Conservation (phyloP, 108 stramenopile genomes). For the Conticribra guillardii region DNA sequence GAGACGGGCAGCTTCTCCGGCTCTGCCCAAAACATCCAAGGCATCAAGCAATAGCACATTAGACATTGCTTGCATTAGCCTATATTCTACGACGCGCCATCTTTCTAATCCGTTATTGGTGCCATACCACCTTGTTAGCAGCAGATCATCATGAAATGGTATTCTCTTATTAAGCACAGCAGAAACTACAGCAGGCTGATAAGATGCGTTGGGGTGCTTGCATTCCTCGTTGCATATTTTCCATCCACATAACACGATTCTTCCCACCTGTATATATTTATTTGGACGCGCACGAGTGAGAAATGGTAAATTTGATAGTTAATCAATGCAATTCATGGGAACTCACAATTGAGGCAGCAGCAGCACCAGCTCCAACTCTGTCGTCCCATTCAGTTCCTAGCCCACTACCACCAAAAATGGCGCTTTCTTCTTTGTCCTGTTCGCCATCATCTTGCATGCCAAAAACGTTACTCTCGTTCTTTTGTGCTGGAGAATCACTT, state of each 20-base stretch:
- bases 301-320: too few relatives aligned
- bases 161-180: slow-evolving; percentile 77
- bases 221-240: slow-evolving; percentile 88
- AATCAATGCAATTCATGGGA: background rate
- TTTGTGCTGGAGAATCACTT: slow-evolving; percentile 1
- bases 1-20: slow-evolving; percentile 91
- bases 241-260: slow-evolving; percentile 79
- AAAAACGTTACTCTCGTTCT: slow-evolving; percentile 2
- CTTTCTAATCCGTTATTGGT: slow-evolving; percentile 53
- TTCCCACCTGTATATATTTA: slow-evolving; percentile 51
- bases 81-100: slow-evolving; percentile 82
- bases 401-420: slow-evolving; percentile 76
- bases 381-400: slow-evolving; percentile 90
- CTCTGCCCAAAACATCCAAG: slow-evolving; percentile 85
- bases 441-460: slow-evolving; percentile 16
- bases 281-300: too few relatives aligned
- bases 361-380: slow-evolving; percentile 86
- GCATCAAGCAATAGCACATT: slow-evolving; percentile 81
- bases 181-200: slow-evolving; percentile 82
- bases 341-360: slow-evolving; percentile 83
- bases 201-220: slow-evolving; percentile 87
- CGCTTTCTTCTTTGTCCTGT: slow-evolving; percentile 33
- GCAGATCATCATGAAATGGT: slow-evolving; percentile 77
- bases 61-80: slow-evolving; percentile 67
- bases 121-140: slow-evolving; percentile 81